These are phyloP conservation scores for Microsporum ferrugineum DNA, from an alignment of 2,329 filamentous ascomycete genomes.

Conservation along the genomic window DNA sequence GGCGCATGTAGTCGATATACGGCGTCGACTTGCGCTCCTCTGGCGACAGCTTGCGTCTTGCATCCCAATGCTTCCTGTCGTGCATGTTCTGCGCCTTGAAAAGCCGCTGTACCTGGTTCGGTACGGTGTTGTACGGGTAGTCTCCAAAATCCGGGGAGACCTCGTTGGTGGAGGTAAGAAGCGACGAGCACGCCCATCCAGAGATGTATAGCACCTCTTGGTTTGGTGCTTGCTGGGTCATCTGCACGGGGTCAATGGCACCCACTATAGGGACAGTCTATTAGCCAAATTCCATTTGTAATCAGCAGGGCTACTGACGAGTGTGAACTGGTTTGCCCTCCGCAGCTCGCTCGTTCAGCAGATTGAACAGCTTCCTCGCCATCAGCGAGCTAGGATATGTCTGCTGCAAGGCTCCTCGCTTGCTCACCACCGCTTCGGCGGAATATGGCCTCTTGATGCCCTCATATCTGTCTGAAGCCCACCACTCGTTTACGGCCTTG, in stretches of 20 bases:
- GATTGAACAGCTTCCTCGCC: conserved; percentile 86
- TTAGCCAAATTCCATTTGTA: not conserved
- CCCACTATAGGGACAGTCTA: conserved; percentile 52
- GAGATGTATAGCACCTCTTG: conserved; percentile 95
- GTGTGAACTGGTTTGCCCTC: conserved; percentile 86
- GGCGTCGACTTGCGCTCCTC: conserved; percentile 64
- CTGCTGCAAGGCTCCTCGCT: conserved; percentile 77
- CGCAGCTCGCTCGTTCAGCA: conserved; percentile 65
- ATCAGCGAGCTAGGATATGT: conserved; percentile 86
- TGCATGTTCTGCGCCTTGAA: conserved; percentile 96
- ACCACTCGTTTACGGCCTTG: conserved; percentile 79
- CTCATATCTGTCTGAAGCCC: conserved; percentile 69
- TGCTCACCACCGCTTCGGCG: conserved; percentile 82
- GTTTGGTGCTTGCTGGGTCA: conserved; percentile 94
- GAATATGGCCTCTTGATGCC: conserved; percentile 89
- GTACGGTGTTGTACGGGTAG: conserved; percentile 97
- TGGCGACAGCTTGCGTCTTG: conserved; percentile 62
- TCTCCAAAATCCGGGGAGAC: conserved; percentile 96
- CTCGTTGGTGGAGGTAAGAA: conserved; percentile 89
- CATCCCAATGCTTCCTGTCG: conserved; percentile 89
- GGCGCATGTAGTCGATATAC: conserved; percentile 83
- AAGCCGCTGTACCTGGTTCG: conserved; percentile 90
- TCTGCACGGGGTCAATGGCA: conserved; percentile 96
- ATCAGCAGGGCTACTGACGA: conserved; percentile 45
- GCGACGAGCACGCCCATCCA: conserved; percentile 92